Evolutionary conservation across 2,329 filamentous ascomycete genomes (phyloP), one percentile per base, ranked within the genome.

Genomic region (Cytospora mali): DNA sequence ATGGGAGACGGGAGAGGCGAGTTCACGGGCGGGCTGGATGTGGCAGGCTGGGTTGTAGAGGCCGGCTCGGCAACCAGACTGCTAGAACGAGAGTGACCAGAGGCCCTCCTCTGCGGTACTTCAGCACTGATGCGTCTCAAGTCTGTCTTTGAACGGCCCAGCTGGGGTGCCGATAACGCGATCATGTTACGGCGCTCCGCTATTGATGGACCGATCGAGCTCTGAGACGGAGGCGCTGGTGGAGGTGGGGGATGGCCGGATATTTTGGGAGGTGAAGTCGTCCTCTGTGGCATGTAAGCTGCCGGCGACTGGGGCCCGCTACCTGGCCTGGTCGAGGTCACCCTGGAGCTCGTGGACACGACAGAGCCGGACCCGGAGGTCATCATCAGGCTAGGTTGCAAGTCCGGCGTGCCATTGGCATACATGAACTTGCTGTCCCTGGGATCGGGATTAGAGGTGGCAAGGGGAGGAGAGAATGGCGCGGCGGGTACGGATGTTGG

Each of bases 371-470:
- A 76, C 49, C 75, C 71, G 59, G 75, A 73, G 11, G 78, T 71
- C 55, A 77, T 74, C 11, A 71, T 60, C 49, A 74, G 74, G 71
- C 70, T 65, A 70, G 71, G 69, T 58, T 77, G 79, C 9, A 81
- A 64, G 61, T 87, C 82, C 2, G 84, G 83, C 16, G 78, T 77
- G 31, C 88, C 87, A 73, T 91, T 90, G 64, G 88, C 90, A 72
- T 92, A 90, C 73, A 93, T 87, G 78, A 93, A 92, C 72, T 90
- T 91, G 75, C 80, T 80, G 7, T 80, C 70, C n/a, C 73, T 66
- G 35, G 75, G 73, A 64, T 81, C 79, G 52, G 75, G 72, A 4
- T 71, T 71, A 18, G 74, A 70, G 31, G 69, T 68, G 18, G 75
- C 69, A 28, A 75, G 67, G 5, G 69, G 64, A 10, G 79, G 75